Evolutionary conservation across 2,329 filamentous ascomycete species (phyloP).

Genomic region (Akanthomyces dipterigenus): DNA sequence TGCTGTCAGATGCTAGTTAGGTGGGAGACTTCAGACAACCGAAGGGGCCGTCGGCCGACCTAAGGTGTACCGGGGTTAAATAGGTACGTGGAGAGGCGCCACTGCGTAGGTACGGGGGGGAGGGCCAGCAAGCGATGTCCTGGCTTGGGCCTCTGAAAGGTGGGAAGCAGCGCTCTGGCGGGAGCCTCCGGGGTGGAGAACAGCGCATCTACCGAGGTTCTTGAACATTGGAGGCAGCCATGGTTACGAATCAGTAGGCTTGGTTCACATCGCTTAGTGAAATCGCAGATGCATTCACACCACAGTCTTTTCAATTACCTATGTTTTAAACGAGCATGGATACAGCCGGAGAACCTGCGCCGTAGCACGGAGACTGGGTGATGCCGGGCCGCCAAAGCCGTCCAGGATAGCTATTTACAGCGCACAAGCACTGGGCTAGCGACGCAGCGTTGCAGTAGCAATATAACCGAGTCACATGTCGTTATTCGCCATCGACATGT

Average conservation of each 20-base stretch:
- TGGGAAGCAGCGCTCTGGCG: background rate
- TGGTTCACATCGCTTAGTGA: background rate
- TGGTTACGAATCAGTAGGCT: background rate
- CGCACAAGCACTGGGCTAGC: background rate
- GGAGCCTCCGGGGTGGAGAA: conserved; percentile 8
- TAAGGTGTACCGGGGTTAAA: background rate
- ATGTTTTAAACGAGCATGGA: background rate
- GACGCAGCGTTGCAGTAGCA: background rate
- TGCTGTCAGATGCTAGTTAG: conserved; percentile 3
- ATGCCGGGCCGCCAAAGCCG: conserved; percentile 6
- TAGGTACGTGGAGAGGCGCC: too few species aligned
- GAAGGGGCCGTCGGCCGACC: background rate
- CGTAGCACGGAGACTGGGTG: background rate
- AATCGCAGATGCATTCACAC: background rate
- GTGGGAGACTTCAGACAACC: background rate
- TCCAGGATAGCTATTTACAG: background rate
- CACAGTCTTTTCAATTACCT: background rate
- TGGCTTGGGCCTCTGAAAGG: background rate
- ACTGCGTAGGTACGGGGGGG: background rate
- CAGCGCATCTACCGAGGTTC: conserved; percentile 6
- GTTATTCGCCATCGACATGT: background rate
- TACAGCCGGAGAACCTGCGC: background rate
- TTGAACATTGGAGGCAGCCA: background rate
- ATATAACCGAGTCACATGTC: conserved; percentile 5
- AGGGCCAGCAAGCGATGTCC: background rate